Conservation (phyloP, 345 rosid species). For the Salix koriyanagi region DNA sequence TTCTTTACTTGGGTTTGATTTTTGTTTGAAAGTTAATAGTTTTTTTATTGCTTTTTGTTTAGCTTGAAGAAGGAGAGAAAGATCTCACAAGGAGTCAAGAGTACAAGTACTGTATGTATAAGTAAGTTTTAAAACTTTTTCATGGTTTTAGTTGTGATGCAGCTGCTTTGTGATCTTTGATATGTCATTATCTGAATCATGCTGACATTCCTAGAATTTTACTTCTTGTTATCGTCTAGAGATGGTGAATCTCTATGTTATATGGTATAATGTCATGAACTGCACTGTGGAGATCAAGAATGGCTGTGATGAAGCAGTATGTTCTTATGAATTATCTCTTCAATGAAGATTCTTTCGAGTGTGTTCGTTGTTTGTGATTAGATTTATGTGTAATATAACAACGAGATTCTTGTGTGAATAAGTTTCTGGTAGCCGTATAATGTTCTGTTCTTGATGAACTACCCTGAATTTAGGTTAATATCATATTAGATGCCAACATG, state of each 20-base stretch:
- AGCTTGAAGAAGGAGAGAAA: slow-evolving; percentile 90
- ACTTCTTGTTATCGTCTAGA: background rate
- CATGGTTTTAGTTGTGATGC: no score
- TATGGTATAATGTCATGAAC: background rate
- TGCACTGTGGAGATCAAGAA: background rate
- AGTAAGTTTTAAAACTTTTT: slow-evolving; percentile 43
- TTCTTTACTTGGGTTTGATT: background rate
- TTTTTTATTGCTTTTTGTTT: slow-evolving; percentile 7
- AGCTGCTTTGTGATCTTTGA: background rate
- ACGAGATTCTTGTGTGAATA: background rate
- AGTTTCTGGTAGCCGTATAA: background rate
- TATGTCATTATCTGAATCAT: background rate
- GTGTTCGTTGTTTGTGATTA: no score
- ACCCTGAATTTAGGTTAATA: background rate
- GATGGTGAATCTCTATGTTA: background rate
- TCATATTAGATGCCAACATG: background rate
- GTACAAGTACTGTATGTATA: slow-evolving; percentile 74
- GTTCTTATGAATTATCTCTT: no score
- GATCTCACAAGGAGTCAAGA: slow-evolving; percentile 72
- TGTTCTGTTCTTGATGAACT: background rate
- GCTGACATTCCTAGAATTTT: background rate
- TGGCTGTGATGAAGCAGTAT: background rate
- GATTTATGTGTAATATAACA: no score
- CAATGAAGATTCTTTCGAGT: no score
- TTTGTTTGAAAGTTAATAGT: background rate